These are phyloP conservation scores for Pyrus hybrid DNA, from an alignment of 331 rosid genomes.

Conservation along the genomic window DNA sequence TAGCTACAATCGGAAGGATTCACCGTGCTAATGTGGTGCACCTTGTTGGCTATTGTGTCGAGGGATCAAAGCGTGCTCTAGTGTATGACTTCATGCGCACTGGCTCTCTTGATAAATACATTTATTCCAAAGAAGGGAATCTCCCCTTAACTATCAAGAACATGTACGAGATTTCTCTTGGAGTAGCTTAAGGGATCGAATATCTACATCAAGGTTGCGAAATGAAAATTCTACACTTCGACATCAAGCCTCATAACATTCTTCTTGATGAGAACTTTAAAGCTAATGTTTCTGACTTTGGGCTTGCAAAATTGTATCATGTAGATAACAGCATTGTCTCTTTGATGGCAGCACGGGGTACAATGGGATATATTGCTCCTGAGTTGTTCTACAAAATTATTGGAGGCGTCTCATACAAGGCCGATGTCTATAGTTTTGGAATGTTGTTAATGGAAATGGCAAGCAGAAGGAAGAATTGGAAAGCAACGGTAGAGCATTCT, in stretches of 20 bases:
- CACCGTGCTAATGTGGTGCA: constrained; percentile 8
- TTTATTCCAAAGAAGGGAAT: neutral
- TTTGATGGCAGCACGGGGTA: neutral
- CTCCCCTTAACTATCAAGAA: neutral
- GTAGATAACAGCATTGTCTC: neutral
- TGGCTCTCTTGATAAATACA: constrained; percentile 11
- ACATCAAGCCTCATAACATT: neutral
- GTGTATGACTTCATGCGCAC: constrained; percentile 26
- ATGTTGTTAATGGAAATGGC: neutral
- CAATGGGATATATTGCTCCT: neutral
- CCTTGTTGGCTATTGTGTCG: constrained; percentile 1
- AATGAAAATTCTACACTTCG: constrained; percentile 6
- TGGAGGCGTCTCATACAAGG: neutral
- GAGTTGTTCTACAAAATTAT: neutral
- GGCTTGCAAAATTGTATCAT: neutral
- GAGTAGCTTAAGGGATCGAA: constrained; percentile 6
- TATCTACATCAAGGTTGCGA: constrained; percentile 16
- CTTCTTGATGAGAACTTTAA: constrained; percentile 2
- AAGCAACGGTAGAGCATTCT: neutral
- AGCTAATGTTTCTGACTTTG: constrained; percentile 8
- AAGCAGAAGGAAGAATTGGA: neutral
- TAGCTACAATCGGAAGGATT: neutral
- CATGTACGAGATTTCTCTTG: neutral
- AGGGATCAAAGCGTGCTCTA: neutral
- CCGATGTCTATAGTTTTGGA: constrained; percentile 1